Evolutionary conservation across 2,329 filamentous ascomycete species (phyloP), one percentile per base, ranked within the genome.

Genomic region (Epichloe sp.): DNA sequence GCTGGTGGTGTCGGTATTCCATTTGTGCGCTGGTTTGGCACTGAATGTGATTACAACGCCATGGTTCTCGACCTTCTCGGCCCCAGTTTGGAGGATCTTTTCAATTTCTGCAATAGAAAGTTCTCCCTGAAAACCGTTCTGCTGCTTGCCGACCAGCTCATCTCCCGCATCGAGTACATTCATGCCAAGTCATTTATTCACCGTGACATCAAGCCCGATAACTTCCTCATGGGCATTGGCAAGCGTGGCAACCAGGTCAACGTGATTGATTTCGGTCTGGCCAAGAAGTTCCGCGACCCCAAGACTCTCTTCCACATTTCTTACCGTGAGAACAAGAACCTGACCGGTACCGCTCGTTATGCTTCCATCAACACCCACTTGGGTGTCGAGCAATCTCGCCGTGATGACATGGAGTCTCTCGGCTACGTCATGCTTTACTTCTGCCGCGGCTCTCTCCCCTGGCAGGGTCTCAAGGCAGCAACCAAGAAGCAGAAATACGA

Each of bases 401-500:
- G 93, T 76, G 93, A 98, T 64, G 93, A 98, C 64, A 97, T 98
- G 91, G 93, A 98, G 72, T 96, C 91, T 54, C 80, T 98, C 48
- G 93, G 93, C 63, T 97, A 98, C 63, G 93, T 98, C 65, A 97
- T 98, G 90, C 86, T 98, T 57, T 98, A 98, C 80, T 98, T 98
- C 77, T 97, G 91, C 79, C 91, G 93, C 71, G 93, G 93, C 57
- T 96, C 90, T 57, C 88, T 52, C 93, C 93, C 93, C 55, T 98
- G 93, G 93, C 93, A 98, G 76, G 93, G 93, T 52, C 79, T 96
- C 51, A 96, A 96, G 82, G 91, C 91, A 75, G 91, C 91, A 61
- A 96, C 90, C 59, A 96, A 96, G 83, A 96, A 96, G 84, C 91
- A 97, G 77, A 98, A 98, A 78, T 97, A 98, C 68, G 93, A 98